Evolutionary conservation across 2,329 filamentous ascomycete species (phyloP).

Genomic region (Exutisphaerella laricina): DNA sequence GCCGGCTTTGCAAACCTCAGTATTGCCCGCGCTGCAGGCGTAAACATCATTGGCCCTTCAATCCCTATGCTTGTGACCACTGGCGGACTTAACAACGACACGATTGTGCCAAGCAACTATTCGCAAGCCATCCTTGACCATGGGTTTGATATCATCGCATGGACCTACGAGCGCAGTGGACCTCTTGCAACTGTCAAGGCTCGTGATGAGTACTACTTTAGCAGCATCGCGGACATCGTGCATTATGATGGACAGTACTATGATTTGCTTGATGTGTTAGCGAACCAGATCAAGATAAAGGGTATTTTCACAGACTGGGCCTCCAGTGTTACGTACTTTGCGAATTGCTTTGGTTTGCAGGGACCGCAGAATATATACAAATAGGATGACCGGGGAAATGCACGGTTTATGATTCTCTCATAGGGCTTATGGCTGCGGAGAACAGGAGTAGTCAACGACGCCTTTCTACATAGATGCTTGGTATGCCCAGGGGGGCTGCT

Average conservation of each 20-base stretch:
- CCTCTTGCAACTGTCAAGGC: conserved; percentile 9
- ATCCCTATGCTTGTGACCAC: conserved; percentile 7
- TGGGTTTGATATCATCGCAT: conserved; percentile 9
- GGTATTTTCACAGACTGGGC: conserved; percentile 8
- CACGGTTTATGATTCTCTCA: too few relatives aligned
- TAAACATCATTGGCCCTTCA: conserved; percentile 10
- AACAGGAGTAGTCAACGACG: too few relatives aligned
- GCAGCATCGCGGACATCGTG: conserved; percentile 9
- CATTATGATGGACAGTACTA: conserved; percentile 10
- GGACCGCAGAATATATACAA: conserved; percentile 9
- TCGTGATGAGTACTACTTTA: conserved; percentile 9
- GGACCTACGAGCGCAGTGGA: conserved; percentile 8
- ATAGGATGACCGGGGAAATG: too few relatives aligned
- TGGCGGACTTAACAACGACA: conserved; percentile 5
- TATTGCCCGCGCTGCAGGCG: conserved; percentile 7
- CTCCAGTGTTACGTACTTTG: conserved; percentile 6
- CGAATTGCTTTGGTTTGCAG: conserved; percentile 7
- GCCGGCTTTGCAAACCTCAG: conserved; percentile 5
- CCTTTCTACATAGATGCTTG: too few relatives aligned
- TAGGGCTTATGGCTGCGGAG: too few relatives aligned
- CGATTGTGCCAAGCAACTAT: conserved; percentile 5
- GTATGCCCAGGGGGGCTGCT: too few relatives aligned
- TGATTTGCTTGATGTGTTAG: conserved; percentile 6
- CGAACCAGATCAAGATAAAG: conserved; percentile 10
- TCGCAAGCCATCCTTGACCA: conserved; percentile 6